Percentiles rank a stretch among this genome's conserved stretches.
These are phyloP conservation scores for Nemania abortiva DNA, from an alignment of 2,329 filamentous ascomycete genomes.

Conservation along the genomic window DNA sequence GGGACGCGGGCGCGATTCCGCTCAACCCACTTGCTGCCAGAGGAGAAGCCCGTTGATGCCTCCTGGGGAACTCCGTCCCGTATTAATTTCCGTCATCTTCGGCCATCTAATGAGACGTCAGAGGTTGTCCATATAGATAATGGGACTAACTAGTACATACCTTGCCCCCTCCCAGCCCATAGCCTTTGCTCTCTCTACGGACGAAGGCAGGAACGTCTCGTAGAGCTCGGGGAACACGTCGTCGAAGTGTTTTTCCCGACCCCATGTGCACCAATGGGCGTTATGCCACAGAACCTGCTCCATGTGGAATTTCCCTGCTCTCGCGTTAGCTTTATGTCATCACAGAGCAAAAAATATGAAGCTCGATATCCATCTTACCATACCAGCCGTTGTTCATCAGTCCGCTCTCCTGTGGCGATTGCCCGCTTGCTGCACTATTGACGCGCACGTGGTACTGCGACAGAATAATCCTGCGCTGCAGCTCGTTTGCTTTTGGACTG, in stretches of 20 bases:
- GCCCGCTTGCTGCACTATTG: conserved; percentile 55
- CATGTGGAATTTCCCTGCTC: conserved; percentile 56
- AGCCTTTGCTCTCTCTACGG: conserved; percentile 47
- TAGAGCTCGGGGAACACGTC: conserved; percentile 55
- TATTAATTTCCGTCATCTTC: conserved; percentile 63
- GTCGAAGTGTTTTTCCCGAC: conserved; percentile 53
- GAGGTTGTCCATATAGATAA: background rate
- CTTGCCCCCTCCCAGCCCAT: conserved; percentile 54
- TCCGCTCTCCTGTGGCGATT: conserved; percentile 59
- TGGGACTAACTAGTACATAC: conserved; percentile 12
- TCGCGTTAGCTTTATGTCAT: conserved; percentile 5
- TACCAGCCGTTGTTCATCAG: conserved; percentile 63
- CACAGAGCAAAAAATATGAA: background rate
- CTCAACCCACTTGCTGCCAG: conserved; percentile 57
- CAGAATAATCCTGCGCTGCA: conserved; percentile 58
- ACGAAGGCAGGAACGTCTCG: conserved; percentile 51
- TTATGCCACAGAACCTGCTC: conserved; percentile 60
- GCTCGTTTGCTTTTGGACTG: conserved; percentile 55
- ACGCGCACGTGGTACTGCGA: conserved; percentile 60
- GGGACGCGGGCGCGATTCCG: background rate
- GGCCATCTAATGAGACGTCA: conserved; percentile 52
- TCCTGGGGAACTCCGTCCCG: conserved; percentile 61
- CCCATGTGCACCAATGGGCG: conserved; percentile 57
- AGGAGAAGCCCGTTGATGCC: conserved; percentile 64
- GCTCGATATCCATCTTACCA: conserved; percentile 45